Evolutionary conservation across 1,284 basidiomycete species (phyloP), one percentile per base, ranked within the genome.

Genomic region (Ceratobasidium sp.): DNA sequence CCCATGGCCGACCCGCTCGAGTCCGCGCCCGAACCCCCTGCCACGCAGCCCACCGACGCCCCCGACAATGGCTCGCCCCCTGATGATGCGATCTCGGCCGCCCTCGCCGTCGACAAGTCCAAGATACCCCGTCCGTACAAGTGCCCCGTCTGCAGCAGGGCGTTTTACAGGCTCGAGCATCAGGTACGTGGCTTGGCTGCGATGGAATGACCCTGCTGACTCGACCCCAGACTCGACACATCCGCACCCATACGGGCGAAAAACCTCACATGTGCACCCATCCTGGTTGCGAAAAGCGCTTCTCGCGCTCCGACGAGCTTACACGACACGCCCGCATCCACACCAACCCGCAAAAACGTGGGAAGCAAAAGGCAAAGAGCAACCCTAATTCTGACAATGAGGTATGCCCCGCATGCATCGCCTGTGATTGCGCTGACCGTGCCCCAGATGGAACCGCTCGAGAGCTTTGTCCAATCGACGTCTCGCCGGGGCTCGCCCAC

Each of bases 181-280:
- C 95, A 96, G 90, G 95, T 94, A 80, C 78, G 89, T 86, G 19
- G 65, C 66, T 34, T 62, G 76, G 54, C 78, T 74, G 29, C 66
- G 76, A 68, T 56, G 56, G 78, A 57, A 77, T 46, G 77, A 76
- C 76, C 64, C 76, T 65, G 76, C 67, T 77, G 74, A 74, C 65
- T 82, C 62, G 81, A 82, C 81, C 82, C 68, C 84, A 99, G 94
- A 99, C 97, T 25, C 92, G 97, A 76, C 97, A 99, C 83, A 97
- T 99, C 76, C 93, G 97, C 76, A 99, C 97, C 0, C 97, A 99
- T 84, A 99, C 97, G 0, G 97, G 97, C 80, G 97, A 99, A 84
- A 98, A 98, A 82, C 97, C 97, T 0, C 98, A 98, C 82, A 89
- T 91, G 44, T 99, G 97, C 88, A 93, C 91, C 0, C 95, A 94